These are phyloP conservation scores for Globisporangium yorkense DNA, from an alignment of 352 stramenopile genomes.

Conservation along the genomic window DNA sequence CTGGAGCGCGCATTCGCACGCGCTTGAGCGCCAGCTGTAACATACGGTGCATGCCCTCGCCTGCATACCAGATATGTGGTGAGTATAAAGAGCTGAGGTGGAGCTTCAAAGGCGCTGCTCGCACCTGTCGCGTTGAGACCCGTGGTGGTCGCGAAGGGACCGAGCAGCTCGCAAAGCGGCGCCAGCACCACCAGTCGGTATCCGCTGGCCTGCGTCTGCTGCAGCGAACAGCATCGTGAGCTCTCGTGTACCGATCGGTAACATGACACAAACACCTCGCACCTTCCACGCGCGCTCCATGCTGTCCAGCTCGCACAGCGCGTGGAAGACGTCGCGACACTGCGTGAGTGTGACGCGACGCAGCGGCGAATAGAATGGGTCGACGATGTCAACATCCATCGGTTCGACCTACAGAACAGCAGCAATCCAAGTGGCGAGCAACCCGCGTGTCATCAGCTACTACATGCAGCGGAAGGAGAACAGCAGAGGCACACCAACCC, in stretches of 20 bases:
- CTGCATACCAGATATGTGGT: conserved; percentile 14
- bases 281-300: conserved; percentile 24
- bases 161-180: conserved; percentile 14
- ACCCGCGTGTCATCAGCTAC: too few relatives aligned
- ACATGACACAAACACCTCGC: conserved; percentile 9
- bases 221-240: conserved; percentile 8
- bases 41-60: conserved; percentile 39
- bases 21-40: conserved; percentile 48
- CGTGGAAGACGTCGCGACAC: conserved; percentile 28
- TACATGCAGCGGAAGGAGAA: too few relatives aligned
- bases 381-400: conserved; percentile 5
- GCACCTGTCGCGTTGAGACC: conserved; percentile 12
- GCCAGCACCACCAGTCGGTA: conserved; percentile 10
- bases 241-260: not conserved
- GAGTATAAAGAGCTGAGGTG: not conserved
- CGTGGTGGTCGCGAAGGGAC: conserved; percentile 5
- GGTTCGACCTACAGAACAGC: not conserved
- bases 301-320: conserved; percentile 25
- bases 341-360: conserved; percentile 25
- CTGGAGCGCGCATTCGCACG: conserved; percentile 17
- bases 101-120: not conserved
- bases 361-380: conserved; percentile 18
- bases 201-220: conserved; percentile 5
- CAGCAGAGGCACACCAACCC: not conserved
- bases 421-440: not conserved